Conservation (phyloP, 1,284 basidiomycete genomes). For the Neonothopanus nambi region DNA sequence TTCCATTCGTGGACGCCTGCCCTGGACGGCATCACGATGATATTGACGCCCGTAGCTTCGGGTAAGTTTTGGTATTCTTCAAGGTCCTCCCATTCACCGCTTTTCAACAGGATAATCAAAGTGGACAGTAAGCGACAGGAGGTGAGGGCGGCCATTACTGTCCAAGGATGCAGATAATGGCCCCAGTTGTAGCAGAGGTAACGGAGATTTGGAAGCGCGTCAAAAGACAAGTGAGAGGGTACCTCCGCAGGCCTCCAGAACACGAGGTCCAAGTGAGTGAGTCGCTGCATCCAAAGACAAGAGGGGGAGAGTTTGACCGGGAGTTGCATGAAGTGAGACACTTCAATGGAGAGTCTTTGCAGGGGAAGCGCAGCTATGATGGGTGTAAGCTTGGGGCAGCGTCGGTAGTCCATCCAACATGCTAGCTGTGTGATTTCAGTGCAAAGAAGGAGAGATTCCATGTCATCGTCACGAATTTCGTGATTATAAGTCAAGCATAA, state of each 20-base stretch:
- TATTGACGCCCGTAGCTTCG: constrained; percentile 8
- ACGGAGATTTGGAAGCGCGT: constrained; percentile 1
- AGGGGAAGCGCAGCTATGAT: constrained; percentile 4
- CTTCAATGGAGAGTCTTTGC: constrained; percentile 6
- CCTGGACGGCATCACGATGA: constrained; percentile 6
- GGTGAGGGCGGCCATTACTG: constrained; percentile 5
- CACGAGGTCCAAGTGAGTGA: constrained; percentile 12
- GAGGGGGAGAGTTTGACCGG: background rate
- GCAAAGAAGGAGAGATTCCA: constrained; percentile 3
- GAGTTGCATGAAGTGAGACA: constrained; percentile 9
- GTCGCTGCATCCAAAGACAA: constrained; percentile 5
- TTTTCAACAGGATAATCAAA: constrained; percentile 3
- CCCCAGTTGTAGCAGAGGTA: constrained; percentile 13
- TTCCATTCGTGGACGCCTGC: constrained; percentile 13
- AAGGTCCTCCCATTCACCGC: constrained; percentile 4
- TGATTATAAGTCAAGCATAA: constrained; percentile 14
- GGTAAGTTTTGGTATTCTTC: constrained; percentile 4
- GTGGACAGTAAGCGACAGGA: constrained; percentile 11
- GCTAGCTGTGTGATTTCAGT: constrained; percentile 1
- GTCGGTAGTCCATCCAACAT: constrained; percentile 9
- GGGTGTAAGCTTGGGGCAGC: constrained; percentile 1
- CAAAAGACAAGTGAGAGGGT: background rate
- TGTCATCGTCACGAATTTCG: constrained; percentile 5
- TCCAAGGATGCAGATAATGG: constrained; percentile 1
- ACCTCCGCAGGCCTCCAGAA: constrained; percentile 7